These are phyloP conservation scores for Elsinoe fawcettii DNA, from an alignment of 2,329 filamentous ascomycete genomes.

Conservation along the genomic window DNA sequence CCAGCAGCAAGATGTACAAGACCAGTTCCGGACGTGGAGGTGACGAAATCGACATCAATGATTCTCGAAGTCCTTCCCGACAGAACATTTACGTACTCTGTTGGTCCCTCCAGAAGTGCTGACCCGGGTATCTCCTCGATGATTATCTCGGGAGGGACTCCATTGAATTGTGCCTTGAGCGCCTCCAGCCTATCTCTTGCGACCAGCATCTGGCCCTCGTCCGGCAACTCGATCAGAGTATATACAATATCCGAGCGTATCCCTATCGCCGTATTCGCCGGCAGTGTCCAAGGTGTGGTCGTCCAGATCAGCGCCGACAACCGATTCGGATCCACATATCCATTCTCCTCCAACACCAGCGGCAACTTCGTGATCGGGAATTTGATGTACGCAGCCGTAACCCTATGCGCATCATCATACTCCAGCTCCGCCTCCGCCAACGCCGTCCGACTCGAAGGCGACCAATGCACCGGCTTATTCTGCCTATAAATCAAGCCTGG, in stretches of 20 bases:
- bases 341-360: conserved; percentile 31
- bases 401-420: conserved; percentile 68
- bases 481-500: conserved; percentile 64
- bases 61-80: conserved; percentile 54
- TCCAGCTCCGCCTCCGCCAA: conserved; percentile 79
- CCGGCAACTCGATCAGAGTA: conserved; percentile 51
- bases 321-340: conserved; percentile 38
- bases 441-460: conserved; percentile 67
- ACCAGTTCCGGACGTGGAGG: conserved; percentile 81
- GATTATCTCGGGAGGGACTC: conserved; percentile 41
- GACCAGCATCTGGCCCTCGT: conserved; percentile 55
- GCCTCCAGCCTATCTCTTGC: conserved; percentile 62
- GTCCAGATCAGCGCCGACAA: conserved; percentile 93
- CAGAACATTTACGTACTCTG: conserved; percentile 64
- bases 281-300: conserved; percentile 94
- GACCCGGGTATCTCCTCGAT: conserved; percentile 54
- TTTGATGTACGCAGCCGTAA: conserved; percentile 67
- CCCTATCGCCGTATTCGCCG: conserved; percentile 84
- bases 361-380: conserved; percentile 57
- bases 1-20: conserved; percentile 93
- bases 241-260: conserved; percentile 70
- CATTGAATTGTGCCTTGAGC: conserved; percentile 39
- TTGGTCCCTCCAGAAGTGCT: conserved; percentile 48
- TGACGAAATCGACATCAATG: conserved; percentile 81
- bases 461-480: conserved; percentile 83